Conservation (phyloP, 75 land plant species). For the Cunninghamia lanceolata region DNA sequence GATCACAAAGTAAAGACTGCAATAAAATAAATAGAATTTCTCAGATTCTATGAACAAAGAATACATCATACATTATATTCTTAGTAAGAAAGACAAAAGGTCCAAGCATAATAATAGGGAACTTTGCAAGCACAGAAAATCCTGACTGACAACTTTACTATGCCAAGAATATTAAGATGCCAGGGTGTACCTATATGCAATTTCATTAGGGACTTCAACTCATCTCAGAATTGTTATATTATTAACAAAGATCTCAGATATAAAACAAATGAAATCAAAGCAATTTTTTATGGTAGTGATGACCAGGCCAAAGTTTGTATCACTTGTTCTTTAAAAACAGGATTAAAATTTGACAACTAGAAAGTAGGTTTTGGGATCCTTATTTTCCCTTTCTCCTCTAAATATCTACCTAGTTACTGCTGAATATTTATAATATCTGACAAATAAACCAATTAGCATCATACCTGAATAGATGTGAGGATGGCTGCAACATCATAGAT, state of each 20-base stretch:
- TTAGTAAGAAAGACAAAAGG: not conserved
- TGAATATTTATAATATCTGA: not conserved
- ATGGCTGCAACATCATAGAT: slow-evolving; percentile 89
- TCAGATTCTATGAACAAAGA: not conserved
- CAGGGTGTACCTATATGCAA: not conserved
- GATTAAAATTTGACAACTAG: not conserved
- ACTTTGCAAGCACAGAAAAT: not conserved
- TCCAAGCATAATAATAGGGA: not conserved
- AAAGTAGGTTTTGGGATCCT: not conserved
- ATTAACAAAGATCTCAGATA: not conserved
- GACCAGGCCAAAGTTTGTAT: not conserved
- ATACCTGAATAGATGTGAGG: slow-evolving; percentile 79
- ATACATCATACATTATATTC: not conserved
- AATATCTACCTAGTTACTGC: not conserved
- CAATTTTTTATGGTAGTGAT: not conserved
- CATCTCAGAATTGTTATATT: not conserved
- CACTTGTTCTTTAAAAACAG: not conserved
- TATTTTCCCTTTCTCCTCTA: not conserved
- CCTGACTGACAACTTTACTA: not conserved
- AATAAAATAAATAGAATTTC: not conserved
- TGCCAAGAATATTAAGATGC: not conserved
- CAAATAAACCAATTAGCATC: not conserved
- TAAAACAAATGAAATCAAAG: not conserved
- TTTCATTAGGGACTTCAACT: not conserved
- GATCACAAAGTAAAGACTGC: slow-evolving; percentile 66